These are phyloP conservation scores for Mucor sp. DNA, from an alignment of 371 early-diverging fungal species.

Conservation along the genomic window DNA sequence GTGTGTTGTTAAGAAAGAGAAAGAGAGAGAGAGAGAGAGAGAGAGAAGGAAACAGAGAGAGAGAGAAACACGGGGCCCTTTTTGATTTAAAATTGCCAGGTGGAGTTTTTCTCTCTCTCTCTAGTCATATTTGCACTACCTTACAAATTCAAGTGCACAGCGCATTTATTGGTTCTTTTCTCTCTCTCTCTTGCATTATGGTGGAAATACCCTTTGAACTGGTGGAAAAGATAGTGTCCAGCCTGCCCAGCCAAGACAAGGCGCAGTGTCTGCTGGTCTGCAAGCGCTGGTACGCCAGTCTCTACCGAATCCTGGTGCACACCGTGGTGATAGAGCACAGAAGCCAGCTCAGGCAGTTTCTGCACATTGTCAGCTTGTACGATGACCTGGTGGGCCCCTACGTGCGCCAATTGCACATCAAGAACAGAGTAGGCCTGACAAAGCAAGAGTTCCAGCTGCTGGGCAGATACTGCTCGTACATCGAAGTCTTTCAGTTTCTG, in stretches of 20 bases:
- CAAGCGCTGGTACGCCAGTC: not conserved
- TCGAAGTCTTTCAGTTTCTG: slow-evolving; percentile 6
- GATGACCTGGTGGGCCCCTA: not conserved
- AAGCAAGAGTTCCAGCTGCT: not conserved
- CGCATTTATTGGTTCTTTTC: not conserved
- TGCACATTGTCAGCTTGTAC: not conserved
- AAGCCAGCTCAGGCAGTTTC: slow-evolving; percentile 8
- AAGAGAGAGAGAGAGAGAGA: not conserved
- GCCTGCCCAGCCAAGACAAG: not conserved
- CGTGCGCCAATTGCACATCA: slow-evolving; percentile 9
- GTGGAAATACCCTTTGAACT: slow-evolving; percentile 8
- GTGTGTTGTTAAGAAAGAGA: too few relatives aligned
- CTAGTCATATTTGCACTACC: not conserved
- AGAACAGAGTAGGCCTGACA: slow-evolving; percentile 1
- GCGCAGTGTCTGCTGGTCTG: not conserved
- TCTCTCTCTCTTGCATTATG: not conserved
- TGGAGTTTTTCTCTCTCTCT: slow-evolving; percentile 2
- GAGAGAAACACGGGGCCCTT: not conserved
- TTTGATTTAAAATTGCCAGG: not conserved
- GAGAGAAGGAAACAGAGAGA: not conserved
- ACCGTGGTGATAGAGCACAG: not conserved
- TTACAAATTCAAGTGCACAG: not conserved
- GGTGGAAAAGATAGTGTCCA: slow-evolving; percentile 1
- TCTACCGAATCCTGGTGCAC: slow-evolving; percentile 7
- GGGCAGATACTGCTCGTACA: not conserved